Conservation (phyloP, 2,329 filamentous ascomycete genomes). For the Septoria petroselini region DNA sequence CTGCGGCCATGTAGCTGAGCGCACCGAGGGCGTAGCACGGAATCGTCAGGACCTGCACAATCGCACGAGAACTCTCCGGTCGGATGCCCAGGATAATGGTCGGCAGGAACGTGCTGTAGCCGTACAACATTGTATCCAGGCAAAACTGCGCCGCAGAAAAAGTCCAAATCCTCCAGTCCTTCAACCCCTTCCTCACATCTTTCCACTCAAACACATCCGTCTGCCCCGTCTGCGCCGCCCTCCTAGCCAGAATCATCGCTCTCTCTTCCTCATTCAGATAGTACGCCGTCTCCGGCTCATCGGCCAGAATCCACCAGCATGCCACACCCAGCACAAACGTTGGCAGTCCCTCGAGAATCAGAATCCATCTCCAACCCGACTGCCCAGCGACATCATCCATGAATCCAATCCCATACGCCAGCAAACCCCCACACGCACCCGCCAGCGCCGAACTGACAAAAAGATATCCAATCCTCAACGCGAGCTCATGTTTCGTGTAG, state of each 20-base stretch:
- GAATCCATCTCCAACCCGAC: constrained; percentile 69
- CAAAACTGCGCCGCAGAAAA: constrained; percentile 69
- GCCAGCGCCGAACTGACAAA: constrained; percentile 69
- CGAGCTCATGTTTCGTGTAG: constrained; percentile 71
- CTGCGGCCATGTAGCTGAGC: constrained; percentile 45
- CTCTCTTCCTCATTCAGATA: constrained; percentile 60
- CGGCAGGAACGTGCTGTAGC: constrained; percentile 57
- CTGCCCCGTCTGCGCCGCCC: constrained; percentile 50
- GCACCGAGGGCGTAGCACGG: constrained; percentile 56
- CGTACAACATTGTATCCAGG: constrained; percentile 51
- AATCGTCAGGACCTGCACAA: constrained; percentile 55
- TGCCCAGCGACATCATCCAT: constrained; percentile 66
- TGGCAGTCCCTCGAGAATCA: constrained; percentile 58
- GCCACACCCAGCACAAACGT: constrained; percentile 55
- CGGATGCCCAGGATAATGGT: constrained; percentile 53
- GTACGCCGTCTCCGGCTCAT: constrained; percentile 61
- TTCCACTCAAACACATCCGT: constrained; percentile 48
- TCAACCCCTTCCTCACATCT: constrained; percentile 64
- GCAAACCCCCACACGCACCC: constrained; percentile 67
- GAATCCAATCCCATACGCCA: constrained; percentile 70
- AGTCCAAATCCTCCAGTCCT: constrained; percentile 73
- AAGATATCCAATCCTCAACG: constrained; percentile 68
- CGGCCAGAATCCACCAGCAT: constrained; percentile 57
- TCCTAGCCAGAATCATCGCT: constrained; percentile 52
- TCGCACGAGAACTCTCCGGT: constrained; percentile 48